phyloP scores from a whole-genome alignment of 129 eudicot genomes.

The Scalesia atractyloides region DNA sequence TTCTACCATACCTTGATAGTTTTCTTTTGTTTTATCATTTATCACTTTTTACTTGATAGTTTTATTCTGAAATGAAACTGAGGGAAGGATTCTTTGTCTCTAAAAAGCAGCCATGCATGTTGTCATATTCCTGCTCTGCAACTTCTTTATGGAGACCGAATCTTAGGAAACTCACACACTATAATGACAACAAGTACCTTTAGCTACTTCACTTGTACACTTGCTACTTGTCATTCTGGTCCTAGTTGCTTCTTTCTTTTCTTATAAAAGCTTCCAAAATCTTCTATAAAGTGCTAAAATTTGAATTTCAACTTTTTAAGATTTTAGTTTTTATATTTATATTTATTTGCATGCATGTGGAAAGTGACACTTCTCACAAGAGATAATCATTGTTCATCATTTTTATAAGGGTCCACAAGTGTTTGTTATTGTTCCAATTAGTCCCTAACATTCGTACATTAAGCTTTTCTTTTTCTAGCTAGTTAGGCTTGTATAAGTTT shows the following conservation, averaged over 20 bases:
- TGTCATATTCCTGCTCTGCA: conserved; percentile 56
- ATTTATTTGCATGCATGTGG: conserved; percentile 51
- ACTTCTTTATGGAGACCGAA: conserved; percentile 62
- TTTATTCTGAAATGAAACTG: conserved; percentile 8
- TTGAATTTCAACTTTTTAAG: conserved; percentile 67
- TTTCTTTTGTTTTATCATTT: no score
- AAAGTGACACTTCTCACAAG: conserved; percentile 53
- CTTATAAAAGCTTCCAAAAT: conserved; percentile 46
- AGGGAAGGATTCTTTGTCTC: conserved; percentile 32
- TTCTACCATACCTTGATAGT: no score
- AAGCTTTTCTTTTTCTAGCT: not conserved
- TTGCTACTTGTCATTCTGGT: conserved; percentile 29
- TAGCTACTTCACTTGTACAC: conserved; percentile 38
- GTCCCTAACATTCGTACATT: not conserved
- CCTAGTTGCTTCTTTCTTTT: not conserved
- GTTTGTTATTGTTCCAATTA: not conserved
- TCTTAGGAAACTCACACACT: conserved; percentile 32
- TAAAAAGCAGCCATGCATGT: conserved; percentile 39
- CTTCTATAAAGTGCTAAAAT: conserved; percentile 59
- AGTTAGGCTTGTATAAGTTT: not conserved
- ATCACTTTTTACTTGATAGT: not conserved
- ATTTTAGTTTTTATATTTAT: conserved; percentile 25
- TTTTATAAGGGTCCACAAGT: not conserved
- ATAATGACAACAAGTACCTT: conserved; percentile 13
- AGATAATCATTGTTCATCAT: conserved; percentile 16